Evolutionary conservation across 2,329 filamentous ascomycete genomes (phyloP), one percentile per base, ranked within the genome.

Genomic region (Hypoxylon sp.): DNA sequence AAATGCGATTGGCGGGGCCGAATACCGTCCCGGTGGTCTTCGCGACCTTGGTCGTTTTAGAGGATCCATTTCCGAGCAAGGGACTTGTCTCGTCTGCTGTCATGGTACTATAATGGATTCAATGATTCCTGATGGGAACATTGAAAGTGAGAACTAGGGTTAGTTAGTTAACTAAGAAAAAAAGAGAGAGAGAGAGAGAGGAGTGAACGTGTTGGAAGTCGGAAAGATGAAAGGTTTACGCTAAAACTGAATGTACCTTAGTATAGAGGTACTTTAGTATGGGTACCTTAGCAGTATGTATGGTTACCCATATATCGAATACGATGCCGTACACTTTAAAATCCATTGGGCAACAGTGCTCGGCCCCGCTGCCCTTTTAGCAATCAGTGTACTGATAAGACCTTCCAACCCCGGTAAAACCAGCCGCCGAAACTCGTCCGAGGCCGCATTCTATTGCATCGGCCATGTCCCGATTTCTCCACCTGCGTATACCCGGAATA

Each of bases 1-100:
- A 55, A 37, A 77, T 75, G 35, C 76, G 74, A 55, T 77, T 77
- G 29, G 76, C 74, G 59, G 71, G 70, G 39, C 74, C 68, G 68
- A 77, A 74, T 19, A 73, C 17, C 52, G 63, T 44, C 10, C 57
- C 64, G 46, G 62, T 44, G 46, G 58, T 37, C 61, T 70, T 67
- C 5, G 64, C 54, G 52, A 51, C 44, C 22, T 66, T 59, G n/a
- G 44, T 37, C 24, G 52, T 48, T 52, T 64, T 66, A 35, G 63
- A 60, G 33, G 50, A 24, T 29, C 35, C 51, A 54, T 55, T 57
- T 58, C 48, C 14, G 59, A 68, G 52, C 46, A 69, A 57, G 17
- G 66, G 62, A 10, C 59, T 66, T 58, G 71, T 74, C 70, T 77
- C 75, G 50, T 74, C 70, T 39, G 60, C 60, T 50, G 74, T 60